Evolutionary conservation across 2,329 filamentous ascomycete genomes (phyloP), one percentile per base, ranked within the genome.

Genomic region (Diaporthe vexans): DNA sequence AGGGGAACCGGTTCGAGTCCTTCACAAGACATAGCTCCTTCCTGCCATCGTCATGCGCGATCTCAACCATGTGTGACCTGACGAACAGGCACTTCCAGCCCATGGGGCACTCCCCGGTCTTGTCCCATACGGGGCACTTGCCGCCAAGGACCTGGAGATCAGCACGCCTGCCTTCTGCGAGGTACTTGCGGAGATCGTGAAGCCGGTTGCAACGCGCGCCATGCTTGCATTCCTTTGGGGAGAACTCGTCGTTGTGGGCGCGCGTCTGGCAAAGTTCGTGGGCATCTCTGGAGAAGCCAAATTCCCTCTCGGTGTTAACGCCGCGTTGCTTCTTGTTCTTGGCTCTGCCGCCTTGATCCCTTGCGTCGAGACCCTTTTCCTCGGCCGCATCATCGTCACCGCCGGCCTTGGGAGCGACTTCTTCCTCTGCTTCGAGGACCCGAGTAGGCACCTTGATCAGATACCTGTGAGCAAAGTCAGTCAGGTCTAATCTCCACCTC

Each of bases 11-110:
- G 81, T 82, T 84, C 13, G 73, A 24, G 54, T 78, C 77, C 15
- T 91, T 89, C 26, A 93, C 79, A 65, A 98, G 87, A 4, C 96
- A 87, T 70, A 98, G 85, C 84, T 98, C 96, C 79, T 94, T 95
- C 78, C 90, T 90, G 11, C 95, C 96, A 82, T 97, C 95, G 71
- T 92, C 91, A 26, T 88, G 91, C 77, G 94, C 91, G 33, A 94
- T 84, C 84, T 98, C 96, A 76, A 92, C 88, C 79, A 95, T 97
- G 84, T 99, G 97, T 76, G 94, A 97, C 76, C 90, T 90, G 46
- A 94, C 93, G 80, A 98, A 97, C 29, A 96, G 93, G 82, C 97
- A 99, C 82, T 96, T 97, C 95, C 96, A 99, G 8, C 97, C 97
- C 19, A 93, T 91, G 65, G 90, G 89, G 79, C 97, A 99, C 76